Base-by-base conservation (phyloP, 2,329 filamentous ascomycete genomes). In the Alternaria infectoria region DNA sequence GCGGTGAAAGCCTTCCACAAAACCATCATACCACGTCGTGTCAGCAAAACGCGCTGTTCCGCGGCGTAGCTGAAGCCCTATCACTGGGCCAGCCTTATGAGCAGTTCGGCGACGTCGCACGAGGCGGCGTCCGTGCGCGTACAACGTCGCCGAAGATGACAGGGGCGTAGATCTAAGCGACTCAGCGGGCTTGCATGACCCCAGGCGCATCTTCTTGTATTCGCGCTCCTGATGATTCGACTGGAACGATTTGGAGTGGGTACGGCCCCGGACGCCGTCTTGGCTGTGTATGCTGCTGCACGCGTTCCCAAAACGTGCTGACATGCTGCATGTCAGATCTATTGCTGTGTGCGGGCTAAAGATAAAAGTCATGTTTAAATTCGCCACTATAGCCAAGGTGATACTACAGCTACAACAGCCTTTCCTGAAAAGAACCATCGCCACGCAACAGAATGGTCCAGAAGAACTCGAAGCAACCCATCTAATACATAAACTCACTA, bases 401-500 rank as follows among this genome's bases (percentile, higher is more conserved):
- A 25, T 17, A 25, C 30, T 52, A n/a, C 30, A 36, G n/a, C 15
- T 17, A 10, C 19, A 19, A 30, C 30, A 23, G 10, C 13, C 17
- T 23, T 36, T 21, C 28, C 28, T 5, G 15, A 6, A 13, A 21
- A 52, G 13, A 40, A 36, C 17, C 4, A 3, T 15, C 49, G 17
- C 12, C 13, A 13, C 28, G 5, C n/a, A 12, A 17, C 49, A 51
- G 5, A 19, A 4, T 23, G 15, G 8, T 13, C 3, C 12, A 36
- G 11, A 10, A 44, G 17, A 44, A 44, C 40, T 0, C 0, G 15
- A 36, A 44, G 0, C 17, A 1, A 1, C 17, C 5, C 49, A 52
- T n/a, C 19, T 69, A 78, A 54, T 78, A 92, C 87, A 91, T 88
- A 71, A 89, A 85, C 83, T 93, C 91, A 72, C 89, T 91, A 71